A percentile compares a stretch with the other conserved stretches of the same genome.
These are phyloP conservation scores for Podospora sp. DNA, from an alignment of 495 filamentous ascomycete genomes.

Conservation along the genomic window DNA sequence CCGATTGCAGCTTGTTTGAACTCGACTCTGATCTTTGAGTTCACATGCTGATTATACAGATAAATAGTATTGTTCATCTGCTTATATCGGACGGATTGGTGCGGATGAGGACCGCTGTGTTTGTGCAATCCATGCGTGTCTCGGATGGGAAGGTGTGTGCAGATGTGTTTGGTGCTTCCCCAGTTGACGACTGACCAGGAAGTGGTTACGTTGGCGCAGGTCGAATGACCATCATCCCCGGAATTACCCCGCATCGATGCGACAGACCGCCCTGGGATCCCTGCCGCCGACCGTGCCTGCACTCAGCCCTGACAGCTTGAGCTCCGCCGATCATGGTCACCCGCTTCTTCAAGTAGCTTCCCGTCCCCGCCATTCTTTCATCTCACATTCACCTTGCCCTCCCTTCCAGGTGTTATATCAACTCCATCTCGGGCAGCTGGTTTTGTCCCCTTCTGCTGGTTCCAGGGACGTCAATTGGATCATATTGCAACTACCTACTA, in stretches of 20 bases:
- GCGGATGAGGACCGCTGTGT: background rate
- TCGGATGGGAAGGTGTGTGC: background rate
- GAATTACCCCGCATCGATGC: background rate
- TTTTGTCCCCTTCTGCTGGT: background rate
- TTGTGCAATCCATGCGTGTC: background rate
- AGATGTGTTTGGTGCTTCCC: background rate
- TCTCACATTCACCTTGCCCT: background rate
- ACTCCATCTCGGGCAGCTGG: background rate
- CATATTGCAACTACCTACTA: background rate
- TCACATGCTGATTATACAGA: background rate
- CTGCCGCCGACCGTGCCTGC: background rate
- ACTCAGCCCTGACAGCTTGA: background rate
- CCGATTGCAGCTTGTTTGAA: background rate
- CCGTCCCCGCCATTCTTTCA: background rate
- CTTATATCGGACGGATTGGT: background rate
- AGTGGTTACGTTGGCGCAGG: background rate
- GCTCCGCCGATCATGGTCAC: background rate
- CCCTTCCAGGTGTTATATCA: background rate
- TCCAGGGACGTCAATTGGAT: background rate
- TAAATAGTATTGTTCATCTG: background rate
- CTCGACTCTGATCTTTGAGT: slow-evolving; percentile 6
- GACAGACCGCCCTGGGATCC: background rate
- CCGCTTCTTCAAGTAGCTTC: background rate
- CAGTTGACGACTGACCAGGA: background rate
- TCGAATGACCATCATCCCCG: background rate